Percentiles rank a stretch among this genome's conserved stretches.
Conservation (phyloP, 345 rosid species). For the Acer saccharum region DNA sequence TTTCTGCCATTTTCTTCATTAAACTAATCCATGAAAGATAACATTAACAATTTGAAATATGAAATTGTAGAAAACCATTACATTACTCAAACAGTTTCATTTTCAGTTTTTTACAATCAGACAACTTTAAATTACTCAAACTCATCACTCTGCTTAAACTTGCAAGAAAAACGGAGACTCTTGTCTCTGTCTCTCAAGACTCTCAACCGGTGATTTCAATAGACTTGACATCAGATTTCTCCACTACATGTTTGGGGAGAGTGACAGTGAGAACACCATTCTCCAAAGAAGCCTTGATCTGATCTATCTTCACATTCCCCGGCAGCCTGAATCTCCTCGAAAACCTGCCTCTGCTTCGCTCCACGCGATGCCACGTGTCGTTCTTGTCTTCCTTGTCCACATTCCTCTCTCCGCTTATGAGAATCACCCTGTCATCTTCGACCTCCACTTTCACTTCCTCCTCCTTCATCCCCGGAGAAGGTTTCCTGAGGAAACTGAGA, state of each 20-base stretch:
- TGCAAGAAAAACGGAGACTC: no score
- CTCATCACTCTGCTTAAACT: no score
- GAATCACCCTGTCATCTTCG: slow-evolving; percentile 18
- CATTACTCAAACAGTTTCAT: no score
- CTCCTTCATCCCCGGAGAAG: slow-evolving; percentile 19
- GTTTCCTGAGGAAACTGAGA: not conserved
- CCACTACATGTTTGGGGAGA: slow-evolving; percentile 15
- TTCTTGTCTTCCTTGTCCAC: slow-evolving; percentile 19
- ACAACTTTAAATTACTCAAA: no score
- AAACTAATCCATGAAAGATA: no score
- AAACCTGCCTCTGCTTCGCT: slow-evolving; percentile 15
- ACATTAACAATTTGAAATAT: no score
- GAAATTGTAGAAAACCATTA: no score
- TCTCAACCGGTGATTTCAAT: slow-evolving; percentile 24
- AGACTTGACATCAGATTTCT: slow-evolving; percentile 5
- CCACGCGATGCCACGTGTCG: slow-evolving; percentile 20
- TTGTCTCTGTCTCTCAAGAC: no score
- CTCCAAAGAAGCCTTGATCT: slow-evolving; percentile 18
- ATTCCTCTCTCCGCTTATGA: slow-evolving; percentile 21
- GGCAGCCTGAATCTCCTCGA: slow-evolving; percentile 22
- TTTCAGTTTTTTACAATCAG: no score
- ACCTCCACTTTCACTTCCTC: slow-evolving; percentile 26
- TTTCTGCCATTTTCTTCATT: no score
- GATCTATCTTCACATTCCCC: slow-evolving; percentile 12
- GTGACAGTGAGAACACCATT: slow-evolving; percentile 24